Percentiles rank a stretch among this genome's conserved stretches.
Conservation (phyloP, 768 basidiomycete genomes). For the Rickenella mellea region DNA sequence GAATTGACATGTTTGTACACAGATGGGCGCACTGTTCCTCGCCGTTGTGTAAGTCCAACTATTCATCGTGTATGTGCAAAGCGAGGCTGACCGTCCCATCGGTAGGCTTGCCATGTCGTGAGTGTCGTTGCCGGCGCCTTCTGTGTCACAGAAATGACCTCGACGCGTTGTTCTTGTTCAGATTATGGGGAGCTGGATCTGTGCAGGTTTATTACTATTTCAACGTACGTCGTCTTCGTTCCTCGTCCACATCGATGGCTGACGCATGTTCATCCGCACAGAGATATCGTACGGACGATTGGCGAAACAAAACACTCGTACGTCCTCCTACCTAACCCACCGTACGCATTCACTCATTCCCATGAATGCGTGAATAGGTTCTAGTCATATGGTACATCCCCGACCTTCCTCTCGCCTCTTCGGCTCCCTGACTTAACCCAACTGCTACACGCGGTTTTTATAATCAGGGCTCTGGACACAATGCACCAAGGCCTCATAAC, state of each 20-base stretch:
- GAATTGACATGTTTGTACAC: background rate
- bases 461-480: background rate
- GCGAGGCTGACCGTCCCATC: background rate
- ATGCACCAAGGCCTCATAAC: conserved; percentile 1
- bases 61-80: background rate
- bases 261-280: background rate
- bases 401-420: background rate
- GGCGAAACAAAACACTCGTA: background rate
- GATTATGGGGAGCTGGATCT: background rate
- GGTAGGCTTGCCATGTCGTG: background rate
- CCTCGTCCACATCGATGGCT: too few species aligned
- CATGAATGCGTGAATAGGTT: too few species aligned
- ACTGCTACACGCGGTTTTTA: background rate
- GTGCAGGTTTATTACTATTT: conserved; percentile 1
- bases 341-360: too few species aligned
- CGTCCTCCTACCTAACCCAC: background rate
- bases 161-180: too few species aligned
- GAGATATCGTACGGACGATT: background rate
- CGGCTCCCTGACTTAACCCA: background rate
- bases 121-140: too few species aligned
- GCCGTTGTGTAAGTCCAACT: background rate
- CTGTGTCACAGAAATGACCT: too few species aligned
- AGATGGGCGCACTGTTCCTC: background rate
- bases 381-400: background rate
- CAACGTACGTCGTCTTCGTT: background rate